phyloP scores from a whole-genome alignment of 768 basidiomycete species.

The Gautieria morchelliformis region DNA sequence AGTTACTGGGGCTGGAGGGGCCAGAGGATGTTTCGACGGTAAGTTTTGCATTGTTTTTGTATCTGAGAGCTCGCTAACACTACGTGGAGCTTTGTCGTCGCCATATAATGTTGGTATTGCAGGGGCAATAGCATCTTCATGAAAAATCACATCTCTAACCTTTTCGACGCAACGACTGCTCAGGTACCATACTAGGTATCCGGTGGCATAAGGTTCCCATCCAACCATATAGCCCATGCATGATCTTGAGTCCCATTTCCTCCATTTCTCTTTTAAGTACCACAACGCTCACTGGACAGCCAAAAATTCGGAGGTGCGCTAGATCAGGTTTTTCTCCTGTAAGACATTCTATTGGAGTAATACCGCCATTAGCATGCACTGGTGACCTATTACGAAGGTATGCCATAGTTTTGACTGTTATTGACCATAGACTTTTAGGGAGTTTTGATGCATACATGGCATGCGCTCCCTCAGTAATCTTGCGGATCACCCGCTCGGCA shows the following conservation, averaged over 20 bases:
- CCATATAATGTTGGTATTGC: background rate
- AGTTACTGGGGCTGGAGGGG: background rate
- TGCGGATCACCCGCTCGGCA: background rate
- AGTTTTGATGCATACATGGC: background rate
- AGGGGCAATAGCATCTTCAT: background rate
- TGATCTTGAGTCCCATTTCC: background rate
- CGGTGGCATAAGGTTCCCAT: background rate
- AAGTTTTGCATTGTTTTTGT: background rate
- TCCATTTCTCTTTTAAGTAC: background rate
- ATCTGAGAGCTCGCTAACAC: background rate
- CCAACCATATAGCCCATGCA: background rate
- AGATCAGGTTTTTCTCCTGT: background rate
- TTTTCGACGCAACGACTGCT: background rate
- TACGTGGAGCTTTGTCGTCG: background rate
- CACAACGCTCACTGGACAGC: slow-evolving; percentile 2
- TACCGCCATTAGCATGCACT: background rate
- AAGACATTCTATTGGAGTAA: background rate
- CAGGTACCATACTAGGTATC: background rate
- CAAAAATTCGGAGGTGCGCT: background rate
- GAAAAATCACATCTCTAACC: background rate
- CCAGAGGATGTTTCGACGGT: no score
- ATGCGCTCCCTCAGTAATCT: background rate
- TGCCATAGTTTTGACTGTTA: background rate
- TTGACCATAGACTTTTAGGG: background rate
- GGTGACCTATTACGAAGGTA: no score